Evolutionary conservation across 225 moss, liverwort and hornwort species (phyloP), one percentile per base, ranked within the genome.

Genomic region (Asterella californica): DNA sequence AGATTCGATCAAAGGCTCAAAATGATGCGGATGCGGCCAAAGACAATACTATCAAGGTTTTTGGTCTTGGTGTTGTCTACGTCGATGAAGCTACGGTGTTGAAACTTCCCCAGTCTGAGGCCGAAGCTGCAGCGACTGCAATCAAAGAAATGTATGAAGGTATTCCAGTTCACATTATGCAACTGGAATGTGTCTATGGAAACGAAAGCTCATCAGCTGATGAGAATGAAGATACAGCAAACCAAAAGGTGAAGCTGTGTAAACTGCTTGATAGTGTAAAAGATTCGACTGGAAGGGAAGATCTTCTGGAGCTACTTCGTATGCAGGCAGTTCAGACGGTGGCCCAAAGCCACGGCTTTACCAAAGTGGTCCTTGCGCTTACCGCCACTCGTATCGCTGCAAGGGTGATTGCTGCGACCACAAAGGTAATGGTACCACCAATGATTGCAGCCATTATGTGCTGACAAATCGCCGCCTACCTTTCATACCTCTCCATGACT

Each of bases 301-400:
- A 99, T 73, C 85, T 99, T 33, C 81, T 93, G n/a, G 88, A 90
- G 73, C 88, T 87, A 45, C 79, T 99, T 74, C 85, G 95, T 52
- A 92, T 92, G 93, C 92, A 91, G 83, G 91, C 90, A 50, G 82
- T 99, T 55, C 99, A 99, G 70, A 87, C 87, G 83, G 88, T 93
- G 77, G 97, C 95, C 32, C 83, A 90, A 85, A 87, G 88, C 49
- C 79, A 86, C 34, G 90, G 93, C 42, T 99, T 91, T 66, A 91
- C 95, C 15, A 95, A 91, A 87, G 86, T 99, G 71, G 89, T 91
- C 5, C 67, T 93, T 71, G 99, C 92, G 38, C 86, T 93, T 7
- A 93, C 90, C 74, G 91, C 93, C 7, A 90, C 95, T 45, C 90
- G 93, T 60, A 92, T 99, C 76, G 95, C 99, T 63, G 99, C 95